Percentiles rank a stretch among this genome's conserved stretches.
These are phyloP conservation scores for Tolypocladium cylindrosporum DNA, from an alignment of 2,329 filamentous ascomycete genomes.

Conservation along the genomic window DNA sequence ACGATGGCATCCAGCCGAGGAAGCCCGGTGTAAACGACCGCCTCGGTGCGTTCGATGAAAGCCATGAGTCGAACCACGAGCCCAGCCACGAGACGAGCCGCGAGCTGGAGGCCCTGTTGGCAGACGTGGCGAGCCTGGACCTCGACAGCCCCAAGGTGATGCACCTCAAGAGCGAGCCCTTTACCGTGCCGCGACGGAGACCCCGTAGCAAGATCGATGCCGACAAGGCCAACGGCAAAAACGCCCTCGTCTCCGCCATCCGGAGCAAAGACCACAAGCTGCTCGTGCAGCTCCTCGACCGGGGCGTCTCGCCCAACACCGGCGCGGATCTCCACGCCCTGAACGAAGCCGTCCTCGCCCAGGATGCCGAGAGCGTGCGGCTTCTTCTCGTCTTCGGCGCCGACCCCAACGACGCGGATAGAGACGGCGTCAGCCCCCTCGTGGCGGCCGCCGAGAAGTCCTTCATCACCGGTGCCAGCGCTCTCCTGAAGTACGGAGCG, in stretches of 20 bases:
- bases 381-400: conserved; percentile 47
- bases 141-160: conserved; percentile 31
- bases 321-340: conserved; percentile 36
- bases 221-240: conserved; percentile 32
- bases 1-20: conserved; percentile 14
- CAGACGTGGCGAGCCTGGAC: conserved; percentile 26
- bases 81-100: conserved; percentile 2
- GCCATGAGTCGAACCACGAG: background rate
- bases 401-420: conserved; percentile 42
- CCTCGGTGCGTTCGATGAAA: conserved; percentile 19
- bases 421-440: conserved; percentile 40
- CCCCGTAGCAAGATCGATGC: conserved; percentile 33
- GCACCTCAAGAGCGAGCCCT: conserved; percentile 39
- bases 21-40: conserved; percentile 12
- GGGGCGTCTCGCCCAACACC: conserved; percentile 42
- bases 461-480: conserved; percentile 45
- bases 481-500: conserved; percentile 55
- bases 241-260: conserved; percentile 42
- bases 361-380: conserved; percentile 43
- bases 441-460: conserved; percentile 39
- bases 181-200: conserved; percentile 39
- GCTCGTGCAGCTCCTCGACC: conserved; percentile 47
- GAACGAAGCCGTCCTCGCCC: conserved; percentile 39
- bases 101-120: conserved; percentile 15
- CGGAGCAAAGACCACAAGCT: conserved; percentile 46